A percentile compares a stretch with the other conserved stretches of the same genome.
Conservation (phyloP, 1,139 yeast genomes). For the Chernovozyma aurita region DNA sequence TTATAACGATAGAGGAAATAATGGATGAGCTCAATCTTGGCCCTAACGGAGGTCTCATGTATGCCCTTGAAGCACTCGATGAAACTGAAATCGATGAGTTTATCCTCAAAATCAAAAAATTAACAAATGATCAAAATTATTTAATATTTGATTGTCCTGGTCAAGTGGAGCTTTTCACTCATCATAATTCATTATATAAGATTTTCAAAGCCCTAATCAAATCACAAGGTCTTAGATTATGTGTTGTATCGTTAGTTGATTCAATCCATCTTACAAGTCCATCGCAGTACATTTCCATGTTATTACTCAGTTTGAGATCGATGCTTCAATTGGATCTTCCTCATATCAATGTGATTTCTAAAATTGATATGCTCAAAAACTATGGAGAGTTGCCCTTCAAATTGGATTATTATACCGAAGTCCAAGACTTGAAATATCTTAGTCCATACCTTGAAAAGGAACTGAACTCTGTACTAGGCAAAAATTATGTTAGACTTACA, state of each 20-base stretch:
- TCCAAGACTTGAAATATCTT: conserved; percentile 71
- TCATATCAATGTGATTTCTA: conserved; percentile 58
- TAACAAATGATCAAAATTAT: conserved; percentile 61
- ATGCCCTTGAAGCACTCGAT: conserved; percentile 69
- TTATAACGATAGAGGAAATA: conserved; percentile 79
- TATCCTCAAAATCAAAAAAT: conserved; percentile 49
- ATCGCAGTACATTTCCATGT: conserved; percentile 82
- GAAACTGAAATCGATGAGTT: conserved; percentile 50
- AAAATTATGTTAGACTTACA: conserved; percentile 64
- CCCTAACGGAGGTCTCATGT: conserved; percentile 93
- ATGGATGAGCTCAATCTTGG: conserved; percentile 82
- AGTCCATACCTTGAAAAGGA: conserved; percentile 71
- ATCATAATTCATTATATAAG: conserved; percentile 35
- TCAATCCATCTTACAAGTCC: conserved; percentile 83
- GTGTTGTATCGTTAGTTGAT: conserved; percentile 85
- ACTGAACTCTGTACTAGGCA: conserved; percentile 55
- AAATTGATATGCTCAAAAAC: conserved; percentile 73
- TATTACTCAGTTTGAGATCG: conserved; percentile 73
- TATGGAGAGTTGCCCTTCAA: conserved; percentile 63
- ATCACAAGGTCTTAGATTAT: conserved; percentile 63
- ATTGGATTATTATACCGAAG: conserved; percentile 87
- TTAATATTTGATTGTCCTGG: conserved; percentile 82
- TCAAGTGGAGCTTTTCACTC: conserved; percentile 46
- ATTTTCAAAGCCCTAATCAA: conserved; percentile 32
- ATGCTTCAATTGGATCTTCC: conserved; percentile 46